Evolutionary conservation across 495 filamentous ascomycete genomes (phyloP).

Genomic region (Penicillium ochrochloron): DNA sequence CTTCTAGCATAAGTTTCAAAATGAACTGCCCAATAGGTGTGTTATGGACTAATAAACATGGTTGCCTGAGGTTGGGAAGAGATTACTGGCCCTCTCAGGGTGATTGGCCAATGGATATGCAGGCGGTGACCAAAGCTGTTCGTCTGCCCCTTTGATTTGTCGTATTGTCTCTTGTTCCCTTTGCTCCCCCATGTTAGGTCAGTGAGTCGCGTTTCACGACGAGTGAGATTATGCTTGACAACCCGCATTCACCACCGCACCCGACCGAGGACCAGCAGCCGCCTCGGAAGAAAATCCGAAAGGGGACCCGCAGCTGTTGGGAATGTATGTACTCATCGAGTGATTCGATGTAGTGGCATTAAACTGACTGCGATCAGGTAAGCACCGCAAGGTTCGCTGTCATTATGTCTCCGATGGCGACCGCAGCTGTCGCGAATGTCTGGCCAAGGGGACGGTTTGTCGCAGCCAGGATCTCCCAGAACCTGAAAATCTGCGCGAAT

Average conservation of each 20-base stretch:
- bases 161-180: too few relatives aligned
- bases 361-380: constrained; percentile 10
- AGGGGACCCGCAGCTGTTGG: constrained; percentile 60
- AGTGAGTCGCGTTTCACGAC: too few relatives aligned
- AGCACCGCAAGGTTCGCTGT: constrained; percentile 29
- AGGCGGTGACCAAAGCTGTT: constrained; percentile 11
- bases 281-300: constrained; percentile 53
- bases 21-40: too few relatives aligned
- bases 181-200: too few relatives aligned
- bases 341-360: too few relatives aligned
- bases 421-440: constrained; percentile 51
- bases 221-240: too few relatives aligned
- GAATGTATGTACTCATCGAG: constrained; percentile 47
- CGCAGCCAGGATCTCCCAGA: constrained; percentile 56
- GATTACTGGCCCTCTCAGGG: background rate
- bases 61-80: too few relatives aligned
- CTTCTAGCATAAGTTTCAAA: too few relatives aligned
- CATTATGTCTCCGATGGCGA: constrained; percentile 21
- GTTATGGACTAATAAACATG: too few relatives aligned
- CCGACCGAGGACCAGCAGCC: constrained; percentile 16
- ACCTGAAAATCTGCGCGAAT: constrained; percentile 35
- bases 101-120: constrained; percentile 10
- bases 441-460: constrained; percentile 49
- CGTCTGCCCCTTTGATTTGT: background rate
- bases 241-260: too few relatives aligned